Evolutionary conservation across 305 asterid genomes (phyloP).

Genomic region (Fraxinus ornus): DNA sequence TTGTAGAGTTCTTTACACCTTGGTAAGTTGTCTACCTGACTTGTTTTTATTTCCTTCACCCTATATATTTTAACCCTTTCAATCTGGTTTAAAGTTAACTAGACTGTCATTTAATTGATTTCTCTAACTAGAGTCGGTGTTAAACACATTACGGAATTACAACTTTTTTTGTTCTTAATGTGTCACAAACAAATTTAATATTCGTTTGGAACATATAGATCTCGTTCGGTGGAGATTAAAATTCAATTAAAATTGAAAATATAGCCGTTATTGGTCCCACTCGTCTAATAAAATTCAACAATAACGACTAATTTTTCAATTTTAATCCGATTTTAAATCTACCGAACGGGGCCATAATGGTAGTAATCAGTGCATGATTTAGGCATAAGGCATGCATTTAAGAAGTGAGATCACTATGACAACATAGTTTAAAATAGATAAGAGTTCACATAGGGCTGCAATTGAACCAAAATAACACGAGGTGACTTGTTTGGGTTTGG

Average conservation of each 20-base stretch:
- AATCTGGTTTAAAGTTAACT: not conserved
- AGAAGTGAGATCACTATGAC: not conserved
- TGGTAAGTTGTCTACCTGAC: slow-evolving; percentile 51
- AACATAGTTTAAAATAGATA: not conserved
- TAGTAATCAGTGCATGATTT: not conserved
- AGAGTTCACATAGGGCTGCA: not conserved
- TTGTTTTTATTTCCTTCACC: not conserved
- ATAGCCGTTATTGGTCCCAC: too few relatives aligned
- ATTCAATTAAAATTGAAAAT: too few relatives aligned
- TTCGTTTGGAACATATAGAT: not conserved
- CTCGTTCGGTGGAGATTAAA: too few relatives aligned
- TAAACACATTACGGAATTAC: not conserved
- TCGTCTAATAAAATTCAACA: too few relatives aligned
- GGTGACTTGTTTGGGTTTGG: not conserved
- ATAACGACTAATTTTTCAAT: too few relatives aligned
- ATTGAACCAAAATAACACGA: not conserved
- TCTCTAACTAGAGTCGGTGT: not conserved
- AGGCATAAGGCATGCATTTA: not conserved
- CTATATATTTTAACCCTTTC: not conserved
- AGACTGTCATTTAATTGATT: not conserved
- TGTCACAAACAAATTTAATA: not conserved
- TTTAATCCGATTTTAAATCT: too few relatives aligned
- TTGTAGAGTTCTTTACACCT: slow-evolving; percentile 95
- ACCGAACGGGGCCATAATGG: too few relatives aligned
- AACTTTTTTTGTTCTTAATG: not conserved